Conservation (phyloP, 169 alveolate species). For the Theileria orientalis region DNA sequence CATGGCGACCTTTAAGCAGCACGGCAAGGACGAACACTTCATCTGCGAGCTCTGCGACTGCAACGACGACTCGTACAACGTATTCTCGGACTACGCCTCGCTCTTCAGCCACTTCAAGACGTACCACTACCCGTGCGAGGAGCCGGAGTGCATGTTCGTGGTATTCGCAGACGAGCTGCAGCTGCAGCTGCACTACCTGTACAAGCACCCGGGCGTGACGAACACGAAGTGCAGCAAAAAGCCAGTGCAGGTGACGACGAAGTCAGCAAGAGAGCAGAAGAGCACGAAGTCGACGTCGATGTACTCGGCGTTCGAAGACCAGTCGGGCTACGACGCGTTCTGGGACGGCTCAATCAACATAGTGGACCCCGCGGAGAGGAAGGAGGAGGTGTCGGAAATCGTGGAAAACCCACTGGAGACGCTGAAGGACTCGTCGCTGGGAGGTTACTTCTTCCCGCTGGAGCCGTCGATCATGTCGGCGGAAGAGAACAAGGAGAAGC, state of each 20-base stretch:
- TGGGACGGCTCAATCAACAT: conserved; percentile 26
- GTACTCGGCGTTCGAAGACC: not conserved
- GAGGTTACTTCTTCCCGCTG: not conserved
- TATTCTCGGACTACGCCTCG: conserved; percentile 47
- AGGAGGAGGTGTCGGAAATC: not conserved
- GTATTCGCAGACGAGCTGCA: conserved; percentile 59
- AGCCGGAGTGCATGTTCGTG: conserved; percentile 58
- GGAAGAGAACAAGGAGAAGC: not conserved
- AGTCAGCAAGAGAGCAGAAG: not conserved
- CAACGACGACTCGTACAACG: conserved; percentile 11
- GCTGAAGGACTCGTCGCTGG: not conserved
- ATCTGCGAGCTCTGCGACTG: conserved; percentile 54
- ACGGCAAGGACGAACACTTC: conserved; percentile 61
- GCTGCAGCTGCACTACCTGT: conserved; percentile 59
- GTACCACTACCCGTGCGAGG: conserved; percentile 64
- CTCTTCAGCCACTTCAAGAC: conserved; percentile 47
- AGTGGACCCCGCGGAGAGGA: not conserved
- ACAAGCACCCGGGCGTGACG: conserved; percentile 47
- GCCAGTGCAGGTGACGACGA: not conserved
- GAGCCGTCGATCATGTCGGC: not conserved
- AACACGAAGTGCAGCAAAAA: not conserved
- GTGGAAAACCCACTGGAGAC: not conserved
- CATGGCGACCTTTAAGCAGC: conserved; percentile 41
- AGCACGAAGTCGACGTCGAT: not conserved
- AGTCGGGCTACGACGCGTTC: not conserved